phyloP scores from a whole-genome alignment of 805 yeast genomes.

The Wickerhamomyces sydowiorum region DNA sequence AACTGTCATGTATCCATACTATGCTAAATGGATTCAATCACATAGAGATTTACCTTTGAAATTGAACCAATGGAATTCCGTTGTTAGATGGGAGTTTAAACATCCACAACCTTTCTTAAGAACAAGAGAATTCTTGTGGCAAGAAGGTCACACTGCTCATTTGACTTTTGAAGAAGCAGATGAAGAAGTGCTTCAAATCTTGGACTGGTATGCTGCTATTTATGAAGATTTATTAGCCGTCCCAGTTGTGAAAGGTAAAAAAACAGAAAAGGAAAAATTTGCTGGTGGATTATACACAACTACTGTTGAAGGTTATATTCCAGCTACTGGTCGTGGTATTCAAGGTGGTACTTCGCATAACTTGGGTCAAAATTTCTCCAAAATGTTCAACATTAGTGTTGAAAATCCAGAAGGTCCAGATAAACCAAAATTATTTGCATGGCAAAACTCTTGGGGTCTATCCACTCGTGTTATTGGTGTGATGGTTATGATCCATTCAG shows the following conservation, averaged over 20 bases:
- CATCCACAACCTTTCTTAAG: constrained; percentile 99
- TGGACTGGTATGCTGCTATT: constrained; percentile 78
- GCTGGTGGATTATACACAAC: constrained; percentile 98
- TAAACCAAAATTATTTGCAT: constrained; percentile 79
- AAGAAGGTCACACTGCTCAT: constrained; percentile 99
- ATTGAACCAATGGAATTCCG: constrained; percentile 99
- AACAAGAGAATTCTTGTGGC: constrained; percentile 99
- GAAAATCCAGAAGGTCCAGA: constrained; percentile 93
- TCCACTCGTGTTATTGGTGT: constrained; percentile 99
- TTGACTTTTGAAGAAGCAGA: constrained; percentile 77
- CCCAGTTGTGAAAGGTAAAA: constrained; percentile 91
- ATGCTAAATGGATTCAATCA: constrained; percentile 97
- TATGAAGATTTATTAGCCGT: constrained; percentile 94
- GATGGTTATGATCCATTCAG: constrained; percentile 98
- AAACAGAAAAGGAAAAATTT: constrained; percentile 96
- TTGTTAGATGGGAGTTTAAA: constrained; percentile 99
- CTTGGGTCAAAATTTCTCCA: constrained; percentile 96
- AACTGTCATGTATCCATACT: constrained; percentile 99
- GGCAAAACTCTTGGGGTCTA: constrained; percentile 99
- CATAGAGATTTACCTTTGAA: constrained; percentile 96
- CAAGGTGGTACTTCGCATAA: constrained; percentile 99
- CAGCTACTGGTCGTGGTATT: constrained; percentile 98
- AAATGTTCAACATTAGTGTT: constrained; percentile 93
- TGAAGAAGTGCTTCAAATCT: constrained; percentile 77
- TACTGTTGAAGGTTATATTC: constrained; percentile 93